Base-by-base conservation (phyloP, 805 yeast genomes). In the Metschnikowia vanudenii region DNA sequence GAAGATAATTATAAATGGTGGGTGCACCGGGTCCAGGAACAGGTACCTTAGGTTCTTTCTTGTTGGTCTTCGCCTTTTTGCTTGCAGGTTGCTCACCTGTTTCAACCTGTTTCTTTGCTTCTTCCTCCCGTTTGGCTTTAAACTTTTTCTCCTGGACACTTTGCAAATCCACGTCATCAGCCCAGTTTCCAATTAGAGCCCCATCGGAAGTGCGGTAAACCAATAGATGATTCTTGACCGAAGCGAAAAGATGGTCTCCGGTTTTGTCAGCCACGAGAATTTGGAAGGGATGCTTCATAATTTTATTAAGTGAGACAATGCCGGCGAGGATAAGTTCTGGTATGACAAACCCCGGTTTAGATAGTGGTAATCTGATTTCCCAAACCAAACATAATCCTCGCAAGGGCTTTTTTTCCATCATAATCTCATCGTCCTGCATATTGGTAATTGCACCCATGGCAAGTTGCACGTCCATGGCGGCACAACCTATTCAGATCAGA, bases 251-350 rank as follows among this genome's bases (percentile, higher is more conserved):
- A 16, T 74, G 61, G 2, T 67, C 60, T 1, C 83, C 83, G 14
- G 67, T 61, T 4, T 58, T 57, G 54, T 70, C 75, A n/a, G 78
- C 54, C 3, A 74, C 57, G 2, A 82, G 61, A 31, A 79, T 70
- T 59, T 85, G 92, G 59, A 81, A 79, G 14, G 94, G 94, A 58
- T 87, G 91, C 56, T 82, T 82, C 81, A 84, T 76, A 22, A 5
- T 47, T 13, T 13, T 4, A 20, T 20, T 26, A 22, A 13, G 24
- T n/a, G 30, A 14, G 5, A n/a, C 13, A 30, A 11, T 14, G 14
- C 36, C 36, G 22, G 2, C 6, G 8, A 16, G 7, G 11, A 18
- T 11, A 8, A 11, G 22, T 5, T 12, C 3, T 14, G 13, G 6
- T 16, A 32, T 9, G 35, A 7, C 6, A 17, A 30, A 30, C 17